Percentiles rank a stretch among this genome's conserved stretches.
Evolutionary conservation across 1,284 basidiomycete genomes (phyloP).

Genomic region (Ustilago sp.): DNA sequence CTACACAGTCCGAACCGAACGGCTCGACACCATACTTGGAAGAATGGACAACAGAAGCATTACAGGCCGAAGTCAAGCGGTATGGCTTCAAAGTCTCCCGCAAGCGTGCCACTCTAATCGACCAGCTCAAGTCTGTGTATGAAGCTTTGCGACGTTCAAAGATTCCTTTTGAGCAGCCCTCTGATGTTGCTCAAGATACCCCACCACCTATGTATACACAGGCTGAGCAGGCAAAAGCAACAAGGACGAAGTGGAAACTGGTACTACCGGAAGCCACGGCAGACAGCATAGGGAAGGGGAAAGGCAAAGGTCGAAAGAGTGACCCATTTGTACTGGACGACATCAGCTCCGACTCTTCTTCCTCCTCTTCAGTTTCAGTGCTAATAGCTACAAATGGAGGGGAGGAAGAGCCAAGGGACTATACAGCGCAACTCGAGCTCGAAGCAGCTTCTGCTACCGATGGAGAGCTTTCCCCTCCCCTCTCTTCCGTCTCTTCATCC

Average conservation of each 20-base stretch:
- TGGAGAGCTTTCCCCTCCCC: conserved; percentile 9
- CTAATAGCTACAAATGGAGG: not conserved
- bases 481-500: not conserved
- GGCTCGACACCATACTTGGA: conserved; percentile 18
- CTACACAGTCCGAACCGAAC: not conserved
- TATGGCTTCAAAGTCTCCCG: conserved; percentile 49
- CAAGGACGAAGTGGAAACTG: conserved; percentile 5
- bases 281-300: conserved; percentile 3
- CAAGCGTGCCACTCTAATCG: conserved; percentile 31
- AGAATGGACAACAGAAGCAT: conserved; percentile 23
- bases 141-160: conserved; percentile 20
- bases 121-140: conserved; percentile 38
- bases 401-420: conserved; percentile 18
- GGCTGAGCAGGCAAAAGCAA: not conserved
- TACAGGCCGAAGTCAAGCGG: conserved; percentile 40
- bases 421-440: conserved; percentile 26
- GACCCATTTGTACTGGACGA: conserved; percentile 37
- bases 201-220: not conserved
- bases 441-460: conserved; percentile 34
- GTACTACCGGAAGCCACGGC: conserved; percentile 8
- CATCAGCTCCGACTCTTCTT: conserved; percentile 20
- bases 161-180: conserved; percentile 4
- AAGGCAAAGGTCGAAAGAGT: conserved; percentile 38
- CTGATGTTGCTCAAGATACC: not conserved
- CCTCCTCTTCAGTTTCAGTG: conserved; percentile 2